A percentile compares a stretch with the other conserved stretches of the same genome.
These are phyloP conservation scores for Clathrospora elynae DNA, from an alignment of 2,329 filamentous ascomycete species.

Conservation along the genomic window DNA sequence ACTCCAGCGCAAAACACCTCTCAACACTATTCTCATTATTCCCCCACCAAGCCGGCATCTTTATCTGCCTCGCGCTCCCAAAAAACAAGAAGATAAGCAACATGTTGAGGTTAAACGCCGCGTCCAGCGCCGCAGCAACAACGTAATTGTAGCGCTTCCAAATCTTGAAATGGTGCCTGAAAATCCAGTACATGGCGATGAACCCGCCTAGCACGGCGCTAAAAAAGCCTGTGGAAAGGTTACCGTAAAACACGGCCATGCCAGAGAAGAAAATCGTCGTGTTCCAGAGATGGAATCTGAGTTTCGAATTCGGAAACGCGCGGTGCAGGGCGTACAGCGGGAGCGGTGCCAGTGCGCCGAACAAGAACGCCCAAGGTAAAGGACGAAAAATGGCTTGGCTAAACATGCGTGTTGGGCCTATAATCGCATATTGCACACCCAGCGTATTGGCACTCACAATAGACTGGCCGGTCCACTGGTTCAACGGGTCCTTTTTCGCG, in stretches of 20 bases:
- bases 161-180: conserved; percentile 60
- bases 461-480: conserved; percentile 66
- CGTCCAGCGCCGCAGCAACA: conserved; percentile 65
- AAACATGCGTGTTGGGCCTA: conserved; percentile 60
- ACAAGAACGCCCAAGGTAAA: conserved; percentile 60
- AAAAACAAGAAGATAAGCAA: conserved; percentile 66
- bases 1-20: conserved; percentile 61
- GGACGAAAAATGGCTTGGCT: conserved; percentile 54
- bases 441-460: conserved; percentile 59
- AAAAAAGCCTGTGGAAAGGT: conserved; percentile 64
- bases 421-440: conserved; percentile 65
- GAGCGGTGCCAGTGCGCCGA: conserved; percentile 55
- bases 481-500: conserved; percentile 57
- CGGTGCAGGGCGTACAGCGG: conserved; percentile 59
- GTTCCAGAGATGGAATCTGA: conserved; percentile 63
- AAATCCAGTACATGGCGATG: conserved; percentile 65
- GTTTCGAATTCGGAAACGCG: conserved; percentile 58
- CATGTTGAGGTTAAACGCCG: conserved; percentile 67
- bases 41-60: conserved; percentile 69
- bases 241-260: conserved; percentile 63
- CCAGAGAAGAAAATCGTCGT: conserved; percentile 66
- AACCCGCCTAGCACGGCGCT: conserved; percentile 64
- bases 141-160: conserved; percentile 68
- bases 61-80: conserved; percentile 60
- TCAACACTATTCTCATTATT: conserved; percentile 62